A percentile compares a stretch with the other conserved stretches of the same genome.
Conservation (phyloP, 2,329 filamentous ascomycete species). For the Arthroderma sp. region DNA sequence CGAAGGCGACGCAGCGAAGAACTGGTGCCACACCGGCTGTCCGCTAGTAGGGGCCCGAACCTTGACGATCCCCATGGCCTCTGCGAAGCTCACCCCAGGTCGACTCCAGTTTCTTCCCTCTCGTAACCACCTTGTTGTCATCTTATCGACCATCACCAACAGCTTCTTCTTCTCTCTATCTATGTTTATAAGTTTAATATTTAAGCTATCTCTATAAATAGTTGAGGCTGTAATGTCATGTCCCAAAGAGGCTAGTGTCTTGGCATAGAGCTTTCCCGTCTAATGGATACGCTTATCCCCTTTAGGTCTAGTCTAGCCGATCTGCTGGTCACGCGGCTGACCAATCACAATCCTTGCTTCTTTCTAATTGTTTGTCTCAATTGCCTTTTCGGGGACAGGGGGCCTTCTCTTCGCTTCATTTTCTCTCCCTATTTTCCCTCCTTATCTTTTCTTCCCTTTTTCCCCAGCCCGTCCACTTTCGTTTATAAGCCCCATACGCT, state of each 20-base stretch:
- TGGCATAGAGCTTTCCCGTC: background rate
- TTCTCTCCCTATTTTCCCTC: background rate
- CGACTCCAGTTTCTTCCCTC: background rate
- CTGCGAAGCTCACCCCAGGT: background rate
- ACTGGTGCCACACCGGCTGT: background rate
- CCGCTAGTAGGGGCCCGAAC: background rate
- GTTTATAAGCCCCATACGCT: background rate
- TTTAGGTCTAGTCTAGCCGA: background rate
- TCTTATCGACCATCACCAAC: background rate
- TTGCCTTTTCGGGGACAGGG: background rate
- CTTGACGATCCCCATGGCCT: background rate
- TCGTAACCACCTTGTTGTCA: too few relatives aligned
- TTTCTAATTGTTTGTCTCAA: constrained; percentile 1
- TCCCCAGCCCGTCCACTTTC: background rate
- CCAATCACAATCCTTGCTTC: background rate
- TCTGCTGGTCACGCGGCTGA: background rate
- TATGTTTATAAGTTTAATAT: background rate
- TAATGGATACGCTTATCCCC: background rate
- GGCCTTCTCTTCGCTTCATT: background rate
- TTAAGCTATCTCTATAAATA: background rate
- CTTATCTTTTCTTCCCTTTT: background rate
- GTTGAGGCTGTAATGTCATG: background rate
- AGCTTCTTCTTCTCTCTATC: background rate
- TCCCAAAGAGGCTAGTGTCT: background rate
- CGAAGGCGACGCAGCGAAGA: background rate